phyloP scores from a whole-genome alignment of 2,329 filamentous ascomycete genomes.

The Grosmannia clavigera region DNA sequence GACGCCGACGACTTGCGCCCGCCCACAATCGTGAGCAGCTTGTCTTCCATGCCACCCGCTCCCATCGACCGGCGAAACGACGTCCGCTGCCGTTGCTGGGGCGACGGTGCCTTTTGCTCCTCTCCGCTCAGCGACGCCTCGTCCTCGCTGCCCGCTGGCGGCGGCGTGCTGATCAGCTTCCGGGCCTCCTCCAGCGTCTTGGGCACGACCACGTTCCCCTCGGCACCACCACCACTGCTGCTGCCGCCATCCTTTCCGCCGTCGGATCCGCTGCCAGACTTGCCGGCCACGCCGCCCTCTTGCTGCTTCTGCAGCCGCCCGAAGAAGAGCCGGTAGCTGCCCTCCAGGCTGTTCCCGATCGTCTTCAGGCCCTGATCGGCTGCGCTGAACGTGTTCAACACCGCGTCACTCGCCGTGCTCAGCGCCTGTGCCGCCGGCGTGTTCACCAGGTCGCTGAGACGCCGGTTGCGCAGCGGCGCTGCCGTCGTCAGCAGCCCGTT shows the following conservation, averaged over 20 bases:
- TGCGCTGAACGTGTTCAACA: constrained; percentile 75
- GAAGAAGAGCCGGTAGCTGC: constrained; percentile 87
- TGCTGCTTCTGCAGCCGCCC: constrained; percentile 50
- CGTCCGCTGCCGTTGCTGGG: background rate
- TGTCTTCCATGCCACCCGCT: constrained; percentile 39
- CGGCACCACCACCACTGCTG: constrained; percentile 16
- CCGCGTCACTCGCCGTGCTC: constrained; percentile 69
- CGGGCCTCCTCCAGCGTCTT: constrained; percentile 88
- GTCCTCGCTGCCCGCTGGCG: constrained; percentile 44
- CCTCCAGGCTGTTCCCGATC: constrained; percentile 79
- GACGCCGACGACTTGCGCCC: constrained; percentile 27
- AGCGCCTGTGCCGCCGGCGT: constrained; percentile 70
- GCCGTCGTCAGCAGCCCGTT: constrained; percentile 30
- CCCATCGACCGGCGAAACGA: background rate
- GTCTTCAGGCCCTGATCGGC: constrained; percentile 88
- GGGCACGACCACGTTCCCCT: constrained; percentile 57
- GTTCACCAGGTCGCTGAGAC: constrained; percentile 77
- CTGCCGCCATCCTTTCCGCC: background rate
- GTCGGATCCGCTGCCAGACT: background rate
- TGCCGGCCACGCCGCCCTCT: constrained; percentile 13
- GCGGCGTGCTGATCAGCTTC: constrained; percentile 68
- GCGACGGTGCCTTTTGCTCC: constrained; percentile 20
- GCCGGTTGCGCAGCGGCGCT: constrained; percentile 51
- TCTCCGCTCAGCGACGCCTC: constrained; percentile 48
- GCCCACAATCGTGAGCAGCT: constrained; percentile 60